Conservation (phyloP, 345 rosid species). For the Arabis alpina region DNA sequence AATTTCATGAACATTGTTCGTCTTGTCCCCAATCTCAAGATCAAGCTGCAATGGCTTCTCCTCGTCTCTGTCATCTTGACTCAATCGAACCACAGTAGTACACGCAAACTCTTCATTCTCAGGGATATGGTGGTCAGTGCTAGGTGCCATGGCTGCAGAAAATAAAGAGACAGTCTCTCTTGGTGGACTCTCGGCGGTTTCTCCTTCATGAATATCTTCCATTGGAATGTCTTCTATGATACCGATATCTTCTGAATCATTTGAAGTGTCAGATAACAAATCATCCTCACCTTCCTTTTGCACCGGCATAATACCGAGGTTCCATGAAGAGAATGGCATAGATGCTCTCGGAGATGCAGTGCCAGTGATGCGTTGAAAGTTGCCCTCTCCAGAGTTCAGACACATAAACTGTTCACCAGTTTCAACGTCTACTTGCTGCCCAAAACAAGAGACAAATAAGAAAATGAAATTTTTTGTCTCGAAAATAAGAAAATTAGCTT, state of each 20-base stretch:
- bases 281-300: constrained; percentile 48
- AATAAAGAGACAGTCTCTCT: constrained; percentile 36
- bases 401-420: constrained; percentile 54
- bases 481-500: background rate
- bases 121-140: constrained; percentile 31
- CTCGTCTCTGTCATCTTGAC: constrained; percentile 36
- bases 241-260: constrained; percentile 65
- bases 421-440: constrained; percentile 61
- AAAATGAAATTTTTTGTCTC: background rate
- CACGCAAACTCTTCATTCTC: constrained; percentile 29
- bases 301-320: constrained; percentile 47
- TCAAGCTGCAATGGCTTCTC: constrained; percentile 46
- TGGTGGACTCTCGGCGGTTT: constrained; percentile 43
- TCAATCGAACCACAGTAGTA: constrained; percentile 26
- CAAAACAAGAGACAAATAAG: constrained; percentile 10
- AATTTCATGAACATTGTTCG: constrained; percentile 12
- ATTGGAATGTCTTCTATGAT: constrained; percentile 46
- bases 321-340: constrained; percentile 57
- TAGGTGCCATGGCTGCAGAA: constrained; percentile 35
- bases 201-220: constrained; percentile 28
- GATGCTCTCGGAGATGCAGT: constrained; percentile 52
- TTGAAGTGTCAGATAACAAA: constrained; percentile 53
- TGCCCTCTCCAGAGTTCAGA: constrained; percentile 58
- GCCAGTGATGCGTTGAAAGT: constrained; percentile 51
- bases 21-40: constrained; percentile 28